These are phyloP conservation scores for Suillus clintonianus DNA, from an alignment of 768 basidiomycete species.

Conservation along the genomic window DNA sequence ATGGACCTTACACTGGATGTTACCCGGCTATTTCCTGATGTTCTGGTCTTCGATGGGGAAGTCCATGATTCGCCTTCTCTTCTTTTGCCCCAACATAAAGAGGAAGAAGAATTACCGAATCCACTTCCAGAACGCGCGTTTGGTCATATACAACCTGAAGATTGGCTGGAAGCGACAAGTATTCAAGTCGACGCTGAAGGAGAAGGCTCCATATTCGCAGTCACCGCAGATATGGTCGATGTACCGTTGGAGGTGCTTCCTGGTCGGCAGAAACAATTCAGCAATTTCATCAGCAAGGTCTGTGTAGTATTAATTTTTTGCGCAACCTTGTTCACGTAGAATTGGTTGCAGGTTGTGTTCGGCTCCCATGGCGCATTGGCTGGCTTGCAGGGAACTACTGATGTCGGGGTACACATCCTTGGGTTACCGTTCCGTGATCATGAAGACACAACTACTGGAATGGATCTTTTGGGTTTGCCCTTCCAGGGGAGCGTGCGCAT, in stretches of 20 bases:
- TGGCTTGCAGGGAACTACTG: conserved; percentile 64
- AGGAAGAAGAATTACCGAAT: conserved; percentile 54
- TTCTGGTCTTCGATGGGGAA: conserved; percentile 76
- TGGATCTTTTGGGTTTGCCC: conserved; percentile 65
- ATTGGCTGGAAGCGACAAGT: conserved; percentile 59
- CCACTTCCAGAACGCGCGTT: conserved; percentile 76
- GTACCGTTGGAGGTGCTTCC: conserved; percentile 79
- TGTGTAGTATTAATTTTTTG: neutral
- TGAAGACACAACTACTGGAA: conserved; percentile 10
- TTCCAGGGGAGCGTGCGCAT: conserved; percentile 67
- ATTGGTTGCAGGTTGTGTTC: conserved; percentile 60
- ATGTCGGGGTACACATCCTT: conserved; percentile 57
- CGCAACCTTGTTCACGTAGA: conserved; percentile 8
- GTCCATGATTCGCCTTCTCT: conserved; percentile 37
- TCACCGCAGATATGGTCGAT: conserved; percentile 68
- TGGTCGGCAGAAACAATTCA: conserved; percentile 75
- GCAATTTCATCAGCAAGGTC: conserved; percentile 78
- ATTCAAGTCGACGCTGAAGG: conserved; percentile 44
- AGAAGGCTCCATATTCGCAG: conserved; percentile 55
- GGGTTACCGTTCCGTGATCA: conserved; percentile 56
- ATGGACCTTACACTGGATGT: conserved; percentile 69
- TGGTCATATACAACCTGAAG: conserved; percentile 69
- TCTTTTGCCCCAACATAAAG: conserved; percentile 22
- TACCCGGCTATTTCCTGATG: conserved; percentile 69
- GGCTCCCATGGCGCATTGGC: conserved; percentile 64